Evolutionary conservation across 1,139 yeast genomes (phyloP), one percentile per base, ranked within the genome.

Genomic region (Kodamaea sp.): DNA sequence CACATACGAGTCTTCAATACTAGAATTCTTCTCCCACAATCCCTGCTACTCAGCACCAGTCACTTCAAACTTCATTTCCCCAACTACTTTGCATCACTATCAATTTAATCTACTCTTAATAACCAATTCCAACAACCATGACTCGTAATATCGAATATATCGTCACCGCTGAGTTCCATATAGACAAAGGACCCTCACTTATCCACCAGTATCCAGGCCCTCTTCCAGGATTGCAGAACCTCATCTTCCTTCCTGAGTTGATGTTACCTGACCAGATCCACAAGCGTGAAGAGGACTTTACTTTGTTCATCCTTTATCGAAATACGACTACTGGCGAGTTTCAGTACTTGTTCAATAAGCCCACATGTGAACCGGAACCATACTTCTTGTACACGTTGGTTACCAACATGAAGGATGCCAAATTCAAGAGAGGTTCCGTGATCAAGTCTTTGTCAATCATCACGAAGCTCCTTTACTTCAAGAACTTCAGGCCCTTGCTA

Each of bases 251-350:
- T 25, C 73, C 80, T n/a, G 85, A 80, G 51, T 62, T 80, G 31
- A 76, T 80, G 80, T 59, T 80, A 26, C 86, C 86, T 0, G 75
- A 74, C 41, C 83, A 78, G 51, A 75, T 77, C 29, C 85, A 80
- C 51, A 73, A 71, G 37, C 55, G 85, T 29, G 63, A 63, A 20
- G 83, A 79, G 48, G 86, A 80, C 55, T 79, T 70, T 63, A 78
- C 85, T 5, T 59, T 78, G 20, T 78, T 78, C 43, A 59, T 78
- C 37, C 60, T 80, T 24, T 76, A 73, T 51, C 53, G 66, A 36
- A 63, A 70, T 41, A 43, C 48, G 5, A 44, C 49, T 13, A 63
- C 70, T 1, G 72, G 73, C 0, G 61, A 63, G 25, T 66, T 75
- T 43, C 73, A 67, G 45, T 72, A 70, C 49, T 41, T 63, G 22